A percentile compares a stretch with the other conserved stretches of the same genome.
Conservation (phyloP, 129 eudicot species). For the Pseudognaphalium luteoalbum region DNA sequence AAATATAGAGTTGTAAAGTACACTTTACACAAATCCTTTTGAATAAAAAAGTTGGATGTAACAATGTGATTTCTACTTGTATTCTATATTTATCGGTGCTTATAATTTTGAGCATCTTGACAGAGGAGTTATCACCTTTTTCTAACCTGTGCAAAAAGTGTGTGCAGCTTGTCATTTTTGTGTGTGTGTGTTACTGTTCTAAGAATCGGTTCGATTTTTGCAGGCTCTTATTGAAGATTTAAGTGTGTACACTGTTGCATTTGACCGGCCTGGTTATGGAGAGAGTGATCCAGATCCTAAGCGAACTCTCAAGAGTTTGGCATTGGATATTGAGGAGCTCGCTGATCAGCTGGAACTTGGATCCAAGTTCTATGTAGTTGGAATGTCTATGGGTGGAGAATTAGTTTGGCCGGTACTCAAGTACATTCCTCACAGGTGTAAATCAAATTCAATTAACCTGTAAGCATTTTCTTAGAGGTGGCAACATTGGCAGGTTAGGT, state of each 20-base stretch:
- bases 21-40: too few relatives aligned
- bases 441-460: background rate
- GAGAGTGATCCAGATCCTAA: background rate
- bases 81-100: too few relatives aligned
- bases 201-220: background rate
- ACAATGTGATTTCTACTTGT: too few relatives aligned
- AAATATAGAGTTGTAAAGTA: too few relatives aligned
- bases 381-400: background rate
- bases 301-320: slow-evolving; percentile 1
- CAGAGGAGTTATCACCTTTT: too few relatives aligned
- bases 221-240: background rate
- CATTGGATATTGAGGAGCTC: slow-evolving; percentile 2
- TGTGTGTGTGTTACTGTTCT: background rate
- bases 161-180: background rate
- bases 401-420: background rate
- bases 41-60: too few relatives aligned
- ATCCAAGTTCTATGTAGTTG: background rate
- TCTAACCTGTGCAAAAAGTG: background rate
- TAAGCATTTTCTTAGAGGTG: background rate
- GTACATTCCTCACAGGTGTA: background rate
- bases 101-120: too few relatives aligned
- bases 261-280: slow-evolving; percentile 1
- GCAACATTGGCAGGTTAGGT: background rate
- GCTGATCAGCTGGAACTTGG: background rate
- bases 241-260: background rate